Evolutionary conservation across 441 rosid genomes (phyloP), one percentile per base, ranked within the genome.

Genomic region (Hura crepitans): DNA sequence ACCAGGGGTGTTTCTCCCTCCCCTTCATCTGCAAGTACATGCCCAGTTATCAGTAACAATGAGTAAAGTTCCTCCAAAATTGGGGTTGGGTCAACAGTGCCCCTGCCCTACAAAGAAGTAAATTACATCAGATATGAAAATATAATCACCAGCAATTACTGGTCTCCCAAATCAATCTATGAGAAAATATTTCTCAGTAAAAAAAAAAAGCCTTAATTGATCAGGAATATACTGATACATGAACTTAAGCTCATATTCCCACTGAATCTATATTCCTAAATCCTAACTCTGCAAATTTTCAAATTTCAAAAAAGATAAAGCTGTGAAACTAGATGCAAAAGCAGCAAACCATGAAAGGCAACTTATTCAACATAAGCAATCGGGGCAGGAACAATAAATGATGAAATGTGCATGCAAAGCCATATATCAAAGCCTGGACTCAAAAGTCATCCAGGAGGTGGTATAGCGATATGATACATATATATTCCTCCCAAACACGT

Each of bases 1-100:
- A 95, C 99, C 98, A 95, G 69, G 68, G 99, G 98, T 13, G 98
- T 95, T 84, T 95, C 99, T 71, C 99, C 98, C 71, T 95, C 97
- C 72, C 98, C 95, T 85, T 95, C 99, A 83, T 95, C 99, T 57
- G 96, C 98, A 82, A 95, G 91, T 66, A 95, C 89, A 81, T 95
- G 97, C 76, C 99, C 99, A 42, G 82, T 84, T 81, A 95, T 86
- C 56, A 95, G 75, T 78, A 92, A 79, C 79, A 95, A 80, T 17
- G 96, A 92, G 81, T 90, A 95, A 60, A 90, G 83, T 84, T 95
- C 99, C 80, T 95, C 99, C 85, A 95, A 75, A 75, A 86, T 89
- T 81, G 83, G 89, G 30, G 91, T 95, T 45, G 79, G 93, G 81
- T 92, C 97, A 70, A 76, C 81, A 81, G 78, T 79, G 82, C 95